phyloP scores from a whole-genome alignment of 2,329 filamentous ascomycete genomes.

The Diplodia intermedia region DNA sequence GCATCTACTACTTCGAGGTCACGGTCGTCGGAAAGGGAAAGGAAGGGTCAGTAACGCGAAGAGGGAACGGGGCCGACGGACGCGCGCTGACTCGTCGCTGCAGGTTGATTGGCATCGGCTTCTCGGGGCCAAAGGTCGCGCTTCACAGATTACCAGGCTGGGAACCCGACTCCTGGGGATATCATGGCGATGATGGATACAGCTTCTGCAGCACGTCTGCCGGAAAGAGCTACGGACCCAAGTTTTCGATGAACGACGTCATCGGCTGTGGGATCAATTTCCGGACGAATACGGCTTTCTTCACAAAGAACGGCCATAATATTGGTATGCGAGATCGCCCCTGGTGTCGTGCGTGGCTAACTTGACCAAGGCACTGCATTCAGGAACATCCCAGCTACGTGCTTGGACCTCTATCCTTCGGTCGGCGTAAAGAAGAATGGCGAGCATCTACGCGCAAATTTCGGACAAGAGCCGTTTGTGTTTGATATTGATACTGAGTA shows the following conservation, averaged over 20 bases:
- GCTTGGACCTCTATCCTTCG: constrained; percentile 69
- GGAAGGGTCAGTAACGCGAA: constrained; percentile 65
- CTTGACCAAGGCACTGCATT: constrained; percentile 70
- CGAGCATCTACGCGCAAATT: constrained; percentile 66
- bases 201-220: constrained; percentile 66
- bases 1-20: constrained; percentile 92
- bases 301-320: constrained; percentile 68
- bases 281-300: constrained; percentile 66
- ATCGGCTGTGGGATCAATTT: constrained; percentile 72
- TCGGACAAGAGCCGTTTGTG: constrained; percentile 76
- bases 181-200: constrained; percentile 71
- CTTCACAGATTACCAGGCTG: constrained; percentile 69
- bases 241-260: constrained; percentile 65
- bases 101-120: constrained; percentile 64
- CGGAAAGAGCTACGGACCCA: constrained; percentile 65
- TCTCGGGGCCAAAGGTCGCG: constrained; percentile 65
- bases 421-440: constrained; percentile 71
- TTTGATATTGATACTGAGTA: constrained; percentile 92
- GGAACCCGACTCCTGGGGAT: constrained; percentile 71
- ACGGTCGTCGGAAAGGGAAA: constrained; percentile 70
- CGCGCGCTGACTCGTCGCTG: constrained; percentile 36
- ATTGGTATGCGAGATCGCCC: constrained; percentile 54
- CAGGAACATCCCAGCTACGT: constrained; percentile 60
- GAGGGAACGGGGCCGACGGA: constrained; percentile 32
- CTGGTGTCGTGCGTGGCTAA: constrained; percentile 15